Base-by-base conservation (phyloP, 192 early-diverging fungal species). In the Helicostylum pulchrum region DNA sequence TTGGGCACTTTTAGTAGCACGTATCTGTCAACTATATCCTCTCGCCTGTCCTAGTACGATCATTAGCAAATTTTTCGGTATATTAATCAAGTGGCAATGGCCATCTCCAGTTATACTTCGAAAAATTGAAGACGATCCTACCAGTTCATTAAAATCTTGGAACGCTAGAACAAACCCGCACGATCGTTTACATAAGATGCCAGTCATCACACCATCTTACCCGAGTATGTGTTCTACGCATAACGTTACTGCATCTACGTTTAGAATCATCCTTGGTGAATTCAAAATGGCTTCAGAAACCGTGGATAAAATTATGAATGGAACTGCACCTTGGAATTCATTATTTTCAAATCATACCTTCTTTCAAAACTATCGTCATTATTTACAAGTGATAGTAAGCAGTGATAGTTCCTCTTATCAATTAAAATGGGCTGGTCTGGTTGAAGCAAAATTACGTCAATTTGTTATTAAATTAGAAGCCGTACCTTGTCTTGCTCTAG, bases 391-490 rank as follows among this genome's bases (percentile, higher is more conserved):
- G 1, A 60, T 67, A 4, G 65, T 64, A 15, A 66, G 61, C 46
- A 53, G 71, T 10, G 56, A 58, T 23, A 53, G n/a, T 36, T 19
- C 30, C 32, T 50, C 57, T 8, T 26, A 10, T 32, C 64, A 68
- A 26, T 3, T 66, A 0, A 23, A 57, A 45, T 66, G 65, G 70
- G 78, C 84, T 31, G 91, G 93, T 20, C 74, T 88, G 56, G 83
- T 92, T 2, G 93, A 95, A 69, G 89, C 92, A 19, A 76, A 86
- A 23, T 64, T 95, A 9, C 84, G 93, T 56, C 84, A 86, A 26
- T 78, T 89, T 12, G 71, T 92, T 4, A 68, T 73, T 48, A 80
- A 80, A 50, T 73, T 95, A 12, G 93, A 95, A 71, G 56, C 46
- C 14, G 73, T 81, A 0, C 77, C 82, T 4, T 39, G 63, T 53